Evolutionary conservation across 176 grass and related monocot species (phyloP).

Genomic region (Aegilops longissima): DNA sequence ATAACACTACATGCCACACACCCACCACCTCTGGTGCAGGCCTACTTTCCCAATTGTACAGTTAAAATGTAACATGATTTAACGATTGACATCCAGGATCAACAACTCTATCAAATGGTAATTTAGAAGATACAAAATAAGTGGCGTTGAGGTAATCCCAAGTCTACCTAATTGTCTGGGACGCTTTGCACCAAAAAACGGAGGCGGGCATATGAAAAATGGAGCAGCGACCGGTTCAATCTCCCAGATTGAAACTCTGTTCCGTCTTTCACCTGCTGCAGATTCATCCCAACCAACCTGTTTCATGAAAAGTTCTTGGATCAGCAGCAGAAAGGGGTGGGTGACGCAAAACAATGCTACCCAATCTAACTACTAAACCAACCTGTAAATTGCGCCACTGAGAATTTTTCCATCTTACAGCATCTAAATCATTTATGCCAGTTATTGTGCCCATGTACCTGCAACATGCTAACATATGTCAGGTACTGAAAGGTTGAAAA

Average conservation of each 20-base stretch:
- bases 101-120: background rate
- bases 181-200: conserved; percentile 69
- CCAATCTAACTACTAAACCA: conserved; percentile 32
- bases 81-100: background rate
- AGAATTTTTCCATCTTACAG: conserved; percentile 79
- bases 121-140: background rate
- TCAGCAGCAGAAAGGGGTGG: background rate
- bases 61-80: background rate
- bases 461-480: conserved; percentile 25
- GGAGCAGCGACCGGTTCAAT: conserved; percentile 77
- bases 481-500: background rate
- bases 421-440: conserved; percentile 79
- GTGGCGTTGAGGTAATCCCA: background rate
- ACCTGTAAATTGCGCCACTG: conserved; percentile 88
- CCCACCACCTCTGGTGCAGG: background rate
- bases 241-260: conserved; percentile 82
- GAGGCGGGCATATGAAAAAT: conserved; percentile 82
- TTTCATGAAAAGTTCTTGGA: conserved; percentile 5
- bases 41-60: background rate
- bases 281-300: conserved; percentile 92
- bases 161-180: conserved; percentile 60
- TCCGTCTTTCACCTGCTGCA: conserved; percentile 70
- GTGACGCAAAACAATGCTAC: background rate
- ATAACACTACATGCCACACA: background rate
- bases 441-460: conserved; percentile 95